Percentiles rank a stretch among this genome's conserved stretches.
phyloP scores from a whole-genome alignment of 2,329 filamentous ascomycete species.

The Coniochaeta prunicola region DNA sequence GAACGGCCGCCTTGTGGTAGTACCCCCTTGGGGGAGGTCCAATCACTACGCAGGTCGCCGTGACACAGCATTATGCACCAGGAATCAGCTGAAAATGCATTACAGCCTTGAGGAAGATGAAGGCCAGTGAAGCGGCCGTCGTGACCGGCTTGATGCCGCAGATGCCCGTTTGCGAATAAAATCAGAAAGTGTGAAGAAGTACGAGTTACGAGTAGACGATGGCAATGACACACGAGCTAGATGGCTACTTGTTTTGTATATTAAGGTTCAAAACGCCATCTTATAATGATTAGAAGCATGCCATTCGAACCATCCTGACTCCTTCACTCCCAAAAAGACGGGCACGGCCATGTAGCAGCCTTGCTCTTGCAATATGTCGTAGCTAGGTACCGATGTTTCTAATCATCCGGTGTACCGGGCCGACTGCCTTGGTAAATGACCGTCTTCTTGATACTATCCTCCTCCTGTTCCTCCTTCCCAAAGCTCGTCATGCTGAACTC shows the following conservation, averaged over 20 bases:
- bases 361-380: no score
- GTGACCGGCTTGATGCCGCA: no score
- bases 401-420: conserved; percentile 21
- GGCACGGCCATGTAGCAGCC: not conserved
- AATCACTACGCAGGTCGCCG: not conserved
- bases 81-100: not conserved
- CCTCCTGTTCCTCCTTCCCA: conserved; percentile 36
- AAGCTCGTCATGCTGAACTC: conserved; percentile 54
- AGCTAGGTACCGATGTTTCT: conserved; percentile 16
- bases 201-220: not conserved
- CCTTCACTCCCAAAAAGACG: not conserved
- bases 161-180: not conserved
- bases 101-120: not conserved
- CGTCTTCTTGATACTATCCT: conserved; percentile 25
- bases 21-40: not conserved
- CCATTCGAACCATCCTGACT: conserved; percentile 4
- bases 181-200: not conserved
- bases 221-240: not conserved
- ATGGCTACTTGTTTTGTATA: not conserved
- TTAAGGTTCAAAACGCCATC: not conserved
- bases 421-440: conserved; percentile 26
- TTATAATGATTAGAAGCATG: conserved; percentile 12
- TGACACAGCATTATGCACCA: not conserved
- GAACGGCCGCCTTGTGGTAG: not conserved
- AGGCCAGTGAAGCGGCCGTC: no score